Conservation (phyloP, 2,329 filamentous ascomycete species). For the Ophiocordyceps robertsii region DNA sequence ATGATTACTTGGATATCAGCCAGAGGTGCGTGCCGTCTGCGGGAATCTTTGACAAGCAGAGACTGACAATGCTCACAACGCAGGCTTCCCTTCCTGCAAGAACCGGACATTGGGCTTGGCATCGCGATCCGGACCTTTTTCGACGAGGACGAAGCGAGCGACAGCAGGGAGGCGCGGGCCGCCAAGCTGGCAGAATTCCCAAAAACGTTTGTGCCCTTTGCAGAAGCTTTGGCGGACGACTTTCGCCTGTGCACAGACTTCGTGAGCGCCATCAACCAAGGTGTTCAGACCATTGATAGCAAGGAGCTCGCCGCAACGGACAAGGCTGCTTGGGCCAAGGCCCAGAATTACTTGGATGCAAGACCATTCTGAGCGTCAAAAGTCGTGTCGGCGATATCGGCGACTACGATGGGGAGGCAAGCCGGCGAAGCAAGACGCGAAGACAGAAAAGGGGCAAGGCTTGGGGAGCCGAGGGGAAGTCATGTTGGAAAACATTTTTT, state of each 20-base stretch:
- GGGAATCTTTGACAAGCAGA: neutral
- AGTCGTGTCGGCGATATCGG: neutral
- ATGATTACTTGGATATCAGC: constrained; percentile 55
- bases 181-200: constrained; percentile 37
- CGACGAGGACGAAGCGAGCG: constrained; percentile 51
- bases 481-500: neutral
- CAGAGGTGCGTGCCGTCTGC: constrained; percentile 34
- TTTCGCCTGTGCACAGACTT: constrained; percentile 43
- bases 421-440: neutral
- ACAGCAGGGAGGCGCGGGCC: constrained; percentile 34
- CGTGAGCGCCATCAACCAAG: constrained; percentile 42
- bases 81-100: constrained; percentile 53
- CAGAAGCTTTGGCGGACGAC: constrained; percentile 45
- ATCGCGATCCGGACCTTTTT: constrained; percentile 72
- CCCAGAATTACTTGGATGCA: constrained; percentile 36
- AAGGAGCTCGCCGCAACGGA: constrained; percentile 32
- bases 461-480: neutral
- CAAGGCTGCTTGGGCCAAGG: constrained; percentile 40
- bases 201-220: constrained; percentile 41
- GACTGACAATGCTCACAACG: constrained; percentile 4
- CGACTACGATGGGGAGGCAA: neutral
- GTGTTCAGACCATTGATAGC: constrained; percentile 38
- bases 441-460: too few species aligned
- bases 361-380: constrained; percentile 21
- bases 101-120: constrained; percentile 62